Conservation (phyloP, 2,329 filamentous ascomycete species). For the Paecilomyces niveus region DNA sequence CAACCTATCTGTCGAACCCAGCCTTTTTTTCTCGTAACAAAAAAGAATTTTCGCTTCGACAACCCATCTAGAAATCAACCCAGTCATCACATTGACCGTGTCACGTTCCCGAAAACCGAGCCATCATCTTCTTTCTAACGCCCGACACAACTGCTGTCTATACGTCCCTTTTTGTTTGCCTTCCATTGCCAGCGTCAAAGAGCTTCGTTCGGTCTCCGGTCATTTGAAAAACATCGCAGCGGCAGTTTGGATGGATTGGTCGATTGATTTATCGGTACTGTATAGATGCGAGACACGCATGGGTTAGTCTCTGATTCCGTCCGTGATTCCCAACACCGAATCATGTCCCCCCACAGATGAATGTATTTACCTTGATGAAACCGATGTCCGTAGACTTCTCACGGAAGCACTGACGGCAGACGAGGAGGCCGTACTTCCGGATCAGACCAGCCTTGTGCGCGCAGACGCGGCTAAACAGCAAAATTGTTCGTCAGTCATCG, state of each 20-base stretch:
- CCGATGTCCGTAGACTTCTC: slow-evolving; percentile 63
- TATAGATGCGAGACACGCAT: background rate
- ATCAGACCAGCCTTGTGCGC: slow-evolving; percentile 98
- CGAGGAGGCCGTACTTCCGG: slow-evolving; percentile 96
- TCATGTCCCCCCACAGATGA: background rate
- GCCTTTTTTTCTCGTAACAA: too few species aligned
- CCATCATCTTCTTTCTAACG: background rate
- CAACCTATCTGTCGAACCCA: background rate
- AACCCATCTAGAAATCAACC: background rate
- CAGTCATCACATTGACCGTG: background rate
- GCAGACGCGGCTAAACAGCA: slow-evolving; percentile 62
- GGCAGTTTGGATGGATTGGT: background rate
- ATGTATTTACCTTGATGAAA: slow-evolving; percentile 54
- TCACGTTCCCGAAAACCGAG: background rate
- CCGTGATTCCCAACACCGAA: background rate
- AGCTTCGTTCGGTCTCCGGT: background rate
- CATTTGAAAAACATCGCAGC: background rate
- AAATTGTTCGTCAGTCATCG: slow-evolving; percentile 3
- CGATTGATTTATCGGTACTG: slow-evolving; percentile 1
- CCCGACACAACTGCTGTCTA: background rate
- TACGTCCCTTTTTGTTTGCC: background rate
- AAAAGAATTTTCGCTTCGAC: background rate
- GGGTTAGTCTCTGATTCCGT: background rate
- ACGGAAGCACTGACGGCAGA: slow-evolving; percentile 52
- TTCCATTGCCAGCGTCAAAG: background rate